Conservation (phyloP, 1,139 yeast species). For the Hanseniaspora uvarum region DNA sequence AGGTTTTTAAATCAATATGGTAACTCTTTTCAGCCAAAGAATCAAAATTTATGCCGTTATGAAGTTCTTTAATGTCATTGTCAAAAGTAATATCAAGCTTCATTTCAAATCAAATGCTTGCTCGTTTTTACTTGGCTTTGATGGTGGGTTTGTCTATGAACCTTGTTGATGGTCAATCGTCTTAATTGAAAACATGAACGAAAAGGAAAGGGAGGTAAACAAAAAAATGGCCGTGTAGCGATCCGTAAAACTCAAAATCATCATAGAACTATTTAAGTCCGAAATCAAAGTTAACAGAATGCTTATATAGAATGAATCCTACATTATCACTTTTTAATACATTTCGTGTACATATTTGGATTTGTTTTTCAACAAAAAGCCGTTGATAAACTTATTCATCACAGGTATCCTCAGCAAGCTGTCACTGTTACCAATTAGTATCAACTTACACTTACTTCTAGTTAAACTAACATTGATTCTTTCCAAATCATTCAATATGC, state of each 20-base stretch:
- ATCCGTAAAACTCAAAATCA: too few relatives aligned
- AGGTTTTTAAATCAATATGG: neutral
- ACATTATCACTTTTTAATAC: neutral
- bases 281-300: neutral
- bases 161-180: neutral
- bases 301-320: neutral
- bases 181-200: neutral
- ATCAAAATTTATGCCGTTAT: neutral
- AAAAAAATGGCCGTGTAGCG: neutral
- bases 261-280: too few relatives aligned
- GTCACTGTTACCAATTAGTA: constrained; percentile 65
- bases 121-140: neutral
- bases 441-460: constrained; percentile 72
- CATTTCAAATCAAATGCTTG: neutral
- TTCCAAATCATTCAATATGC: constrained; percentile 76
- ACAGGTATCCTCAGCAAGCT: constrained; percentile 37
- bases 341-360: constrained; percentile 4
- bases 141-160: too few relatives aligned
- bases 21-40: neutral
- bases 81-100: neutral
- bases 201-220: neutral
- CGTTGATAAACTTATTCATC: constrained; percentile 3
- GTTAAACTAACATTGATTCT: constrained; percentile 91
- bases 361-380: neutral
- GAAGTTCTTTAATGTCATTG: too few relatives aligned